phyloP scores from a whole-genome alignment of 768 basidiomycete species.

The Clitopilus passeckerianus region DNA sequence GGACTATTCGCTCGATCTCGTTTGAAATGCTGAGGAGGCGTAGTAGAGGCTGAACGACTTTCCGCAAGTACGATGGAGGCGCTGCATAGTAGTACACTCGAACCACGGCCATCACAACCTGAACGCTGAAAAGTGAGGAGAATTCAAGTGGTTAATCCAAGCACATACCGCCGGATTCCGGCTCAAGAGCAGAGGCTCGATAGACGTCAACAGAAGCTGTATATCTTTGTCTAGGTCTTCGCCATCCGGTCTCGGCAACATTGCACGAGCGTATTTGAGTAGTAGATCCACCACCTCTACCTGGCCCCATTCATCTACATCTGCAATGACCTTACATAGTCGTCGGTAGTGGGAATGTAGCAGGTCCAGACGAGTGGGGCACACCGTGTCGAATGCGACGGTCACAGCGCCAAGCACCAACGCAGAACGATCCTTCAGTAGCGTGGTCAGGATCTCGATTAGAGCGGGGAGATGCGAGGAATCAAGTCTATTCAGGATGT shows the following conservation, averaged over 20 bases:
- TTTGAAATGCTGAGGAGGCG: constrained; percentile 61
- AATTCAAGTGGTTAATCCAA: background rate
- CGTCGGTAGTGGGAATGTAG: constrained; percentile 87
- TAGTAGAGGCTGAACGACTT: constrained; percentile 68
- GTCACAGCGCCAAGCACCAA: constrained; percentile 85
- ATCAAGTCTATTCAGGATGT: constrained; percentile 54
- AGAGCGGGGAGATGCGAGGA: constrained; percentile 65
- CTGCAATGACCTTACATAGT: constrained; percentile 76
- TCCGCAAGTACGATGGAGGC: constrained; percentile 46
- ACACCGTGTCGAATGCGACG: constrained; percentile 82
- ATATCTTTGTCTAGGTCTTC: constrained; percentile 78
- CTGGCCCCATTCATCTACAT: constrained; percentile 98
- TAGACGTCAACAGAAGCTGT: constrained; percentile 62
- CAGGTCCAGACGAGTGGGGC: constrained; percentile 81
- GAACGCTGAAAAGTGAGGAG: background rate
- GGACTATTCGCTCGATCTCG: constrained; percentile 73
- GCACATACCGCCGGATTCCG: constrained; percentile 80
- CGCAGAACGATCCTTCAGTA: constrained; percentile 73
- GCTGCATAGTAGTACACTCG: constrained; percentile 73
- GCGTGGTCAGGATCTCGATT: constrained; percentile 58
- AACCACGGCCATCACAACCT: constrained; percentile 80
- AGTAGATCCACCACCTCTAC: constrained; percentile 74
- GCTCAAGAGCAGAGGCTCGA: constrained; percentile 79
- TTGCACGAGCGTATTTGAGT: constrained; percentile 74
- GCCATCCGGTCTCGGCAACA: constrained; percentile 63